Base-by-base conservation (phyloP, 305 asterid species). In the Fraxinus nigra region DNA sequence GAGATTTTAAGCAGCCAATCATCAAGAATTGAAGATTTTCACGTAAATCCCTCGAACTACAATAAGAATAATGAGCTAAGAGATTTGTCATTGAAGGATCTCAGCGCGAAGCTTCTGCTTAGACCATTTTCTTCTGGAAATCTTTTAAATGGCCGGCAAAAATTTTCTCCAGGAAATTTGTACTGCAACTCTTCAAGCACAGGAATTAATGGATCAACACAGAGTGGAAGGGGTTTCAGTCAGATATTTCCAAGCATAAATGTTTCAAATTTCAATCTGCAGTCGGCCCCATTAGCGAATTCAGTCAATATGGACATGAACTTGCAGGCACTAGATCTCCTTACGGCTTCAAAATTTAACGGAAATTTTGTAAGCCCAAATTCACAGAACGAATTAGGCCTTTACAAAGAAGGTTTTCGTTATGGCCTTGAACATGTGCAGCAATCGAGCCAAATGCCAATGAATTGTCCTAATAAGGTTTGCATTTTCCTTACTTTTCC, bases 211-310 rank as follows among this genome's bases (percentile, higher is more conserved):
- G 78, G 5, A 10, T 69, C 78, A 28, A 65, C 79, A 5, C 59
- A 75, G 70, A 80, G 33, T 22, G 86, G 87, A 72, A 86, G 89
- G 51, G 87, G 87, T 72, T 83, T 84, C 80, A 76, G 90, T 81
- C 98, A 92, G 87, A 92, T 91, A 35, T 87, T 89, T 40, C 97
- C 97, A 0, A 85, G 90, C 80, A 74, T 88, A n/a, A 91, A 88
- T 51, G 84, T 89, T 9, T 88, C 93, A 4, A 83, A 80, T 81
- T 63, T 87, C 63, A 87, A 81, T 77, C 88, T 85, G 40, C 43
- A 76, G 72, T 85, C 80, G 38, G 13, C 85, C 1, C 56, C 87
- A 72, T 67, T 78, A 11, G 70, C 82, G 1, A 86, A 88, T 80
- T 76, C 90, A 6, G 80, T 74, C 32, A 77, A 85, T 67, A 77